Evolutionary conservation across 2,329 filamentous ascomycete species (phyloP).

Genomic region (Elsinoe ampelina): DNA sequence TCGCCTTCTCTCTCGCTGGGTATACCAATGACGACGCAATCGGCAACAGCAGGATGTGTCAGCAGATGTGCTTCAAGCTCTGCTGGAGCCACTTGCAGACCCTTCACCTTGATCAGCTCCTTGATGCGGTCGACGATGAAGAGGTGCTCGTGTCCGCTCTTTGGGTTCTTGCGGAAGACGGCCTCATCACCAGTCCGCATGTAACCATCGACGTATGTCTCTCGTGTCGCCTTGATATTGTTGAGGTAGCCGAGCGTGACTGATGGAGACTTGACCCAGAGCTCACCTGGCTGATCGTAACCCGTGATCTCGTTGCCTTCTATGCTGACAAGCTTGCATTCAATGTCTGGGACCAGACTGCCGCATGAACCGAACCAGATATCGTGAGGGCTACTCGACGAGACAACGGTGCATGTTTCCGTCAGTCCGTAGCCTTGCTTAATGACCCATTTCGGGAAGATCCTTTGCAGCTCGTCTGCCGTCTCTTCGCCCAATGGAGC

Average conservation of each 20-base stretch:
- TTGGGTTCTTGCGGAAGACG: constrained; percentile 52
- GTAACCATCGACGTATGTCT: constrained; percentile 58
- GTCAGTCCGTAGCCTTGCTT: constrained; percentile 69
- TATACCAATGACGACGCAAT: constrained; percentile 69
- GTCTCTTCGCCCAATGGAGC: constrained; percentile 70
- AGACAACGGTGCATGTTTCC: constrained; percentile 64
- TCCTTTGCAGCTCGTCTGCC: constrained; percentile 50
- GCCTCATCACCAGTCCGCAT: constrained; percentile 82
- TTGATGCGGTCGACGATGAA: constrained; percentile 78
- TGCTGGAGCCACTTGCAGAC: constrained; percentile 72
- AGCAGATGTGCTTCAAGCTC: constrained; percentile 75
- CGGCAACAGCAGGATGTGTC: constrained; percentile 62
- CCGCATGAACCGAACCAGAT: constrained; percentile 64
- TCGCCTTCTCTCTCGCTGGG: constrained; percentile 55
- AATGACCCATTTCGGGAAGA: constrained; percentile 56
- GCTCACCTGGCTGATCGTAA: constrained; percentile 68
- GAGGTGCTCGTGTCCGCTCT: constrained; percentile 63
- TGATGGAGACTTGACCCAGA: constrained; percentile 67
- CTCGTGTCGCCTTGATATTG: constrained; percentile 68
- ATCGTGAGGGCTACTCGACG: constrained; percentile 51
- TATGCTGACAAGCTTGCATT: constrained; percentile 56
- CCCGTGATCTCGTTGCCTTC: constrained; percentile 62
- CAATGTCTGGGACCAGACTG: constrained; percentile 54
- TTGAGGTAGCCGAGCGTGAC: constrained; percentile 77
- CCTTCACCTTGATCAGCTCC: constrained; percentile 72